These are phyloP conservation scores for Wolfiporia cocos DNA, from an alignment of 1,284 basidiomycete species.

Conservation along the genomic window DNA sequence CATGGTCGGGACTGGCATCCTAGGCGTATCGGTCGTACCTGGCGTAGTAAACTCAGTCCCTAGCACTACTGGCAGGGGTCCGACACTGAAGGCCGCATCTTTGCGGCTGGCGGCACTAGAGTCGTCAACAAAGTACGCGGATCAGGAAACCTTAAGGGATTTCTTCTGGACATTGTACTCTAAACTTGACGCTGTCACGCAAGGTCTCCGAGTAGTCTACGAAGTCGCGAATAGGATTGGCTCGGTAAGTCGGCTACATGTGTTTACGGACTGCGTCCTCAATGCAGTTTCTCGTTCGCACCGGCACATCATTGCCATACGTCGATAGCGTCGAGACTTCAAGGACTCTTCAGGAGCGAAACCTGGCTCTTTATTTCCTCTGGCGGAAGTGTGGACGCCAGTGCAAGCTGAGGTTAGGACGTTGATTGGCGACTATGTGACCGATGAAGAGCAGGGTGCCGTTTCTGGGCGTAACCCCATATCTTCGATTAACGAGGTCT, in stretches of 20 bases:
- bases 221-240: conserved; percentile 89
- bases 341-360: conserved; percentile 78
- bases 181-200: conserved; percentile 93
- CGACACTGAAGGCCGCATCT: conserved; percentile 36
- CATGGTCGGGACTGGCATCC: conserved; percentile 16
- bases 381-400: conserved; percentile 89
- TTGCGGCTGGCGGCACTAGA: conserved; percentile 77
- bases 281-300: neutral
- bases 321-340: conserved; percentile 73
- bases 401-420: conserved; percentile 89
- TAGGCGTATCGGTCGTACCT: conserved; percentile 18
- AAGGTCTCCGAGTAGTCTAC: conserved; percentile 87
- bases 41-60: conserved; percentile 9
- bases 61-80: conserved; percentile 7
- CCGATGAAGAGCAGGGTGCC: conserved; percentile 79
- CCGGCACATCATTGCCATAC: neutral
- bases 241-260: conserved; percentile 76
- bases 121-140: conserved; percentile 64
- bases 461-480: conserved; percentile 81
- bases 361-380: conserved; percentile 67
- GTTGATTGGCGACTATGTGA: conserved; percentile 88
- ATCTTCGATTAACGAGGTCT: conserved; percentile 89
- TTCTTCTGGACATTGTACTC: conserved; percentile 98
- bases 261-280: no score
- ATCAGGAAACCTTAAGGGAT: conserved; percentile 86